Evolutionary conservation across 768 basidiomycete genomes (phyloP), one percentile per base, ranked within the genome.

Genomic region (Kwoniella botswanensis): DNA sequence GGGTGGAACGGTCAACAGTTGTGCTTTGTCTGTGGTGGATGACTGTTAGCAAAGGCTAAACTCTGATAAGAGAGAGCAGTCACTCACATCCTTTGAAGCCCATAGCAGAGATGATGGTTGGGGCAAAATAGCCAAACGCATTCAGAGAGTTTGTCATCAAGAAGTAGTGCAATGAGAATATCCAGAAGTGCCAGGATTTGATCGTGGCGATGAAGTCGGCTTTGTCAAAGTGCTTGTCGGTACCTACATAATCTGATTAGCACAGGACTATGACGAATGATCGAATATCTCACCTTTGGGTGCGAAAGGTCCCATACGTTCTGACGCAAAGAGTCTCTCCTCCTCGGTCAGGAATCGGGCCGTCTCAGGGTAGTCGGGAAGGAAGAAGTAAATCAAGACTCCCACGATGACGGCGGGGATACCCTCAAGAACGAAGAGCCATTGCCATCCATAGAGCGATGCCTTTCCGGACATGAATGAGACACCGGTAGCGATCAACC

Each of bases 401-500:
- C 74, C 76, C 42, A 73, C 42, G 21, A 78, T 56, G 43, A 76
- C 55, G 3, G 74, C 65, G 10, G 68, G 70, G n/a, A 67, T 63
- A 22, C 76, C 74, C 50, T 78, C 72, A n/a, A 78, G 63, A 58
- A 78, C 62, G 71, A 74, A 75, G 58, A 76, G 68, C 76, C 73
- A 74, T 43, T 74, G 73, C 73, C 76, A 76, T 22, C 73, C 76
- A 58, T 76, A 72, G 10, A 76, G 66, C n/a, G 50, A 52, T n/a
- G 29, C 59, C 43, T 46, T 53, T 24, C 71, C 73, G 26, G 65
- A 70, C 73, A 90, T 81, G 77, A 92, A 87, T 73, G 92, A 90
- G 11, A 93, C 85, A 1, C 91, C 92, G 72, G 91, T 93, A 3
- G 92, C 92, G 53, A 93, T 88, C 56, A 93, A 84, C n/a, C 92